Evolutionary conservation across 2,329 filamentous ascomycete species (phyloP).

Genomic region (Shiraia sp.): DNA sequence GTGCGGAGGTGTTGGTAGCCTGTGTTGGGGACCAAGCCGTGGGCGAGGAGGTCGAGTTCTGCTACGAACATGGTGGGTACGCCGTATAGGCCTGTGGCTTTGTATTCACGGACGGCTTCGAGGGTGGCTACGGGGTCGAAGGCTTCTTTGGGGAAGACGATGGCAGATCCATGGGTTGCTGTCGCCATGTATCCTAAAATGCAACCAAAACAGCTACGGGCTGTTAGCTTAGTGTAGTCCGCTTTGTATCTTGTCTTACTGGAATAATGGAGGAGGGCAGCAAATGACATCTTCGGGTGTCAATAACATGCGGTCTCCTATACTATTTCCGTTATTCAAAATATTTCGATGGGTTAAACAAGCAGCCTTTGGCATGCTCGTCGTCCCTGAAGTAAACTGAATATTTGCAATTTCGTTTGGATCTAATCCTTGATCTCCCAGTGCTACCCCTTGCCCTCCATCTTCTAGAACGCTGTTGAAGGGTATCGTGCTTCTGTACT

Average conservation of each 20-base stretch:
- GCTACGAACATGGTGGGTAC: conserved; percentile 96
- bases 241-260: conserved; percentile 32
- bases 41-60: conserved; percentile 75
- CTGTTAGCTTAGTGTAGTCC: conserved; percentile 5
- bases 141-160: conserved; percentile 83
- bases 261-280: conserved; percentile 62
- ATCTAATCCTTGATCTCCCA: conserved; percentile 56
- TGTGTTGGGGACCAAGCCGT: conserved; percentile 45
- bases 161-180: conserved; percentile 77
- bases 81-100: conserved; percentile 75
- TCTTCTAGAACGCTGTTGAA: conserved; percentile 53
- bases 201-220: conserved; percentile 74
- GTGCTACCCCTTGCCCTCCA: conserved; percentile 41
- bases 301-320: conserved; percentile 83
- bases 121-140: conserved; percentile 81
- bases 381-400: conserved; percentile 97
- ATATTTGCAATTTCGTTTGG: conserved; percentile 84
- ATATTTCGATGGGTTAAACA: conserved; percentile 85
- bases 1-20: conserved; percentile 73
- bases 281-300: conserved; percentile 70
- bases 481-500: conserved; percentile 42
- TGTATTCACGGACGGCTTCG: conserved; percentile 64
- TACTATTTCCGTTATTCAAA: conserved; percentile 86
- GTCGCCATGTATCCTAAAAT: conserved; percentile 97
- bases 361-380: conserved; percentile 85